Evolutionary conservation across 2,329 filamentous ascomycete genomes (phyloP), one percentile per base, ranked within the genome.

Genomic region (Lachnellula subtilissima): DNA sequence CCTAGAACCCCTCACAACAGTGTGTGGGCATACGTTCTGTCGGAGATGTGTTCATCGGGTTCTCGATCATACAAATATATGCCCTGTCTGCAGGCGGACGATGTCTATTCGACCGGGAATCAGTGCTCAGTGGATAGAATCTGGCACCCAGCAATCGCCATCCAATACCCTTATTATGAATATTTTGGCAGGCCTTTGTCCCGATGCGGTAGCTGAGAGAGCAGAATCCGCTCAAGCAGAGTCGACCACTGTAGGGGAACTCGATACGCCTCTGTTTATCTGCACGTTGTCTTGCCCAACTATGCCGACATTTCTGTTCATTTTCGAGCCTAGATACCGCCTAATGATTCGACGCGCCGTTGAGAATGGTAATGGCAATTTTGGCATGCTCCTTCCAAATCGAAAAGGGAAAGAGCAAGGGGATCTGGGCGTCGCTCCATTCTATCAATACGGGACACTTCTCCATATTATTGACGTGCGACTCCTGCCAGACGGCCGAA

Each of bases 251-350:
- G 71, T 78, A 47, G 78, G 80, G 4, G 82, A 84, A 9, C 76
- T 83, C 17, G 81, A 85, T 37, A 80, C 86, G 4, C 82, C 89
- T 0, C 75, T 96, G 0, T 96, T 96, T 64, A 81, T 95, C 35
- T 94, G 89, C 72, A 91, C 90, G 0, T 73, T 95, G 8, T 82
- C 89, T 0, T 93, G 94, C 64, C 92, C 92, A 1, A 78, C 80
- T 1, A 91, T 93, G 83, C 90, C 88, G 0, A 92, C 89, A 0
- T 94, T 94, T 63, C 75, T 96, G 3, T 89, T 95, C 65, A 83
- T 97, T n/a, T 96, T 96, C 67, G 92, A 96, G 70, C 89, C 89
- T n/a, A 82, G 89, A 6, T 96, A 96, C 69, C 84, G 90, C 7
- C 77, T 94, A n/a, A 94, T 96, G 90, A 87, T 96, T 39, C 81